A percentile compares a stretch with the other conserved stretches of the same genome.
Evolutionary conservation across 2,329 filamentous ascomycete species (phyloP).

Genomic region (Colletotrichum nymphaeae): DNA sequence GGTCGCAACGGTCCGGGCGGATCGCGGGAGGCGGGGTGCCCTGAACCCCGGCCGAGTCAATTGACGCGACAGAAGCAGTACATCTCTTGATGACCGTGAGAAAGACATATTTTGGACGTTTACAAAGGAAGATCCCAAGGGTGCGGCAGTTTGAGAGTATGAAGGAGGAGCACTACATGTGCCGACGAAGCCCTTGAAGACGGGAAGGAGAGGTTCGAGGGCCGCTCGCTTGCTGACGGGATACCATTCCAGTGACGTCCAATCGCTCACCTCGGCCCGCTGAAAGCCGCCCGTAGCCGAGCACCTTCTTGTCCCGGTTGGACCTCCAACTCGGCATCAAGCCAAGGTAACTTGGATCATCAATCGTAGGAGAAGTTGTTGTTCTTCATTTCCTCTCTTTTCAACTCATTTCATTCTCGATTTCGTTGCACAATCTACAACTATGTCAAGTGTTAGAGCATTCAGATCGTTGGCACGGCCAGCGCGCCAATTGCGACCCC

Average conservation of each 20-base stretch:
- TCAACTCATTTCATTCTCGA: neutral
- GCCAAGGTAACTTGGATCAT: conserved; percentile 28
- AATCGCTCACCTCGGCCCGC: conserved; percentile 47
- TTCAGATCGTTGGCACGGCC: conserved; percentile 50
- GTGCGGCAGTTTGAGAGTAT: conserved; percentile 28
- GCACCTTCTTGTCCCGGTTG: conserved; percentile 31
- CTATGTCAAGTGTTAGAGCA: conserved; percentile 55
- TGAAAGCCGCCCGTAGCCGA: conserved; percentile 58
- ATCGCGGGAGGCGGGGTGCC: conserved; percentile 45
- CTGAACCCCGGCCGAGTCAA: conserved; percentile 41
- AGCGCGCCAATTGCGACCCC: conserved; percentile 39
- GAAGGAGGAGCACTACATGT: conserved; percentile 34
- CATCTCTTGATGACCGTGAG: conserved; percentile 58
- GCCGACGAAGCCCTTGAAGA: conserved; percentile 39
- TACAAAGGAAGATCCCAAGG: conserved; percentile 31
- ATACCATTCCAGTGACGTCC: conserved; percentile 35
- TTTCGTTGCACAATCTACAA: neutral
- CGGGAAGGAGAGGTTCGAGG: conserved; percentile 20
- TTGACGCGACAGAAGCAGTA: conserved; percentile 56
- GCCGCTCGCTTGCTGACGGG: conserved; percentile 35
- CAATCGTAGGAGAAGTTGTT: conserved; percentile 1
- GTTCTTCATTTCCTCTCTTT: conserved; percentile 7
- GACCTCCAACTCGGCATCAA: conserved; percentile 35
- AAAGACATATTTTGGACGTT: conserved; percentile 56
- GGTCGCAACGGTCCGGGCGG: conserved; percentile 68